Conservation (phyloP, 345 rosid species). For the Populus alba region DNA sequence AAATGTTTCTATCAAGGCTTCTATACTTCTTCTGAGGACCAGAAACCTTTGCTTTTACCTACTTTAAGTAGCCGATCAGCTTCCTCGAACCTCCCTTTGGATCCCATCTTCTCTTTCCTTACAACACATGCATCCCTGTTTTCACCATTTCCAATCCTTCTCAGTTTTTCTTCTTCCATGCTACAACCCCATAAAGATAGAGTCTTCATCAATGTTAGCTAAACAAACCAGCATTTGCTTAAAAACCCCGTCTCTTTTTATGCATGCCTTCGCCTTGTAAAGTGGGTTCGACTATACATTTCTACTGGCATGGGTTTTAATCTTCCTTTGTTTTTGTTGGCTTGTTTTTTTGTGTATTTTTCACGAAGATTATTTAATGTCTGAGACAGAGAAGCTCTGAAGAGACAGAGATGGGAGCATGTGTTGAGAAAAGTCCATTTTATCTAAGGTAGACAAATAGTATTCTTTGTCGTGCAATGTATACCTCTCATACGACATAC, state of each 20-base stretch:
- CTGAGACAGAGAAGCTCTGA: constrained; percentile 18
- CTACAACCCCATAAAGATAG: constrained; percentile 7
- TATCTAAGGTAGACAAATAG: not conserved
- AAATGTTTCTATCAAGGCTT: constrained; percentile 57
- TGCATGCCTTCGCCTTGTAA: constrained; percentile 30
- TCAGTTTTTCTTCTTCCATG: constrained; percentile 3
- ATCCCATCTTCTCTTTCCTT: constrained; percentile 22
- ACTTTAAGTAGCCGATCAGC: constrained; percentile 47
- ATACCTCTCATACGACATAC: constrained; percentile 23
- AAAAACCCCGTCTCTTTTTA: constrained; percentile 18
- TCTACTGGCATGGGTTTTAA: not conserved
- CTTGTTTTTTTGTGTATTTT: not conserved
- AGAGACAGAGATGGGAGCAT: constrained; percentile 28
- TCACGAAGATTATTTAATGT: constrained; percentile 17
- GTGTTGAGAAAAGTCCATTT: constrained; percentile 22
- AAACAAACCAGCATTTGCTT: not conserved
- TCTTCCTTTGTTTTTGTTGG: constrained; percentile 9
- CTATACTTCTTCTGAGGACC: constrained; percentile 45
- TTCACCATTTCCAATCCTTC: constrained; percentile 18
- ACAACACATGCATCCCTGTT: not conserved
- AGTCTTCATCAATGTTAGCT: constrained; percentile 28
- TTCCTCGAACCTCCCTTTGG: constrained; percentile 34
- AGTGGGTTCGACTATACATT: constrained; percentile 40
- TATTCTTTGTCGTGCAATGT: constrained; percentile 44
- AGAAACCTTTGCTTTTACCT: constrained; percentile 68